These are phyloP conservation scores for Solanum stenotomum DNA, from an alignment of 257 asterid genomes.

Conservation along the genomic window DNA sequence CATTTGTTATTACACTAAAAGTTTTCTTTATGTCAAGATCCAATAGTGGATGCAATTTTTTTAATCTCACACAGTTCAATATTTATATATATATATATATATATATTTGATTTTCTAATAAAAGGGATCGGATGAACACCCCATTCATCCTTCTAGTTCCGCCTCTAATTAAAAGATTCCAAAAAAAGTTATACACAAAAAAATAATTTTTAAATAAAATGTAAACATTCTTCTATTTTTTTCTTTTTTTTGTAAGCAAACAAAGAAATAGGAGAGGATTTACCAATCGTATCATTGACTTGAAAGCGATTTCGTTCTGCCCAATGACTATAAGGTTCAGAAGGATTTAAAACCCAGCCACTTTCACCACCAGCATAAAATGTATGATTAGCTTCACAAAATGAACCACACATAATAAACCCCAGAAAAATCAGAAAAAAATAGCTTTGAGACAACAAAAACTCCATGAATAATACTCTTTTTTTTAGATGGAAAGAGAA, in stretches of 20 bases:
- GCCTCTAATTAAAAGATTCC: not conserved
- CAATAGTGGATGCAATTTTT: too few species aligned
- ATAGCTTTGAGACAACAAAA: not conserved
- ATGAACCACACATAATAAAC: conserved; percentile 10
- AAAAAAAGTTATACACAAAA: not conserved
- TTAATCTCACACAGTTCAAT: not conserved
- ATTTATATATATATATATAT: not conserved
- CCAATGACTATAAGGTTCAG: conserved; percentile 26
- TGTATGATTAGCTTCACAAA: conserved; percentile 15
- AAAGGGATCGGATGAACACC: not conserved
- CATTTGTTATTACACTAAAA: not conserved
- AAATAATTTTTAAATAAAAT: not conserved
- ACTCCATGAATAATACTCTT: not conserved
- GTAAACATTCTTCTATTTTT: too few species aligned
- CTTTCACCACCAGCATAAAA: conserved; percentile 31
- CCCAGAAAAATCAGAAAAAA: conserved; percentile 13
- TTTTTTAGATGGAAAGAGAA: not conserved
- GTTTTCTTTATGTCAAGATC: not conserved
- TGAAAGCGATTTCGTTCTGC: conserved; percentile 25
- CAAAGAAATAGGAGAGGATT: too few species aligned
- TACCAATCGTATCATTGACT: conserved; percentile 30
- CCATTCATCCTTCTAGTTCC: too few species aligned
- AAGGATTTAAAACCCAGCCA: conserved; percentile 18
- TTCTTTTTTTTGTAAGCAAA: too few species aligned
- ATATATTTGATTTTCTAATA: not conserved